Evolutionary conservation across 2,329 filamentous ascomycete genomes (phyloP), one percentile per base, ranked within the genome.

Genomic region (Colletotrichum musae): DNA sequence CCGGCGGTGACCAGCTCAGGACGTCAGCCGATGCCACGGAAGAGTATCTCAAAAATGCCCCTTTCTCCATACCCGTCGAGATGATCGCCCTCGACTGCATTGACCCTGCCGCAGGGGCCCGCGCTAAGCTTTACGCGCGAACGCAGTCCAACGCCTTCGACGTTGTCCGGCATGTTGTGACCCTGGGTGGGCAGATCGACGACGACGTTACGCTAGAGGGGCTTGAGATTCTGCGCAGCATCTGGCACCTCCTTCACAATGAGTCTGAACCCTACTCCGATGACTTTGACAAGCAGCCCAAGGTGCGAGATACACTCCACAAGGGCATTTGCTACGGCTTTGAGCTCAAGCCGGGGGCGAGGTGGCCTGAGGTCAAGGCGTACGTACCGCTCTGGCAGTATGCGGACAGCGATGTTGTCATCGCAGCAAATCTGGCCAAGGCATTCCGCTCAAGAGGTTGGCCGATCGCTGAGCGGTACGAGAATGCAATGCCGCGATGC

Each of bases 361-460:
- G 54, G 10, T 68, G 70, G 16, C 75, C 75, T 24, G 71, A 73
- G 16, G 74, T 74, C 21, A 77, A 75, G 70, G 64, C 73, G 5
- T 77, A 77, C 63, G 73, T 77, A 0, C 75, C 75, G n/a, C 36
- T 75, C 39, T 72, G 71, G n/a, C 73, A 76, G 41, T 76, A 72
- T 16, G 68, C 70, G 18, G 64, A 71, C n/a, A 72, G 64, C 56
- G 70, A 72, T 52, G 48, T 59, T 9, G 59, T 51, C 21, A 43
- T 72, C 57, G 60, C 68, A 5, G 13, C 63, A 41, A 72, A 72
- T 41, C 52, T 72, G 21, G 68, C 68, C 52, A 59, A 52, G 26
- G 64, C 58, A 4, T 72, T 72, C 70, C 47, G 41, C 13, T 54
- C 43, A 1, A 57, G 70, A 16, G 70, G 70, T 4, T 72, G 70